Base-by-base conservation (phyloP, 306 rosid genomes). In the Gillenia trifoliata region DNA sequence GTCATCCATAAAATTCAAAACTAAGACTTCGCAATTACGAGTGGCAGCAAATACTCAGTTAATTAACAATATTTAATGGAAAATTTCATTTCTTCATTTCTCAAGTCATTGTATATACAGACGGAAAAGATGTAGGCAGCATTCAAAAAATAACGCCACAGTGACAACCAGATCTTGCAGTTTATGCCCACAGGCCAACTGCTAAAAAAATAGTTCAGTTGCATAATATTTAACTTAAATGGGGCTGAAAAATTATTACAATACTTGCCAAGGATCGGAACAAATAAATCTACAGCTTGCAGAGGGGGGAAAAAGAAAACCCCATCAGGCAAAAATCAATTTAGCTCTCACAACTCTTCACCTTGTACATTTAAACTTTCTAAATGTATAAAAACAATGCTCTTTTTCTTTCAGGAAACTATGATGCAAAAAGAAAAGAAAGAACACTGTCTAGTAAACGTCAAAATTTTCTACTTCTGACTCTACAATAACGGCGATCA, bases 391-490 rank as follows among this genome's bases (percentile, higher is more conserved):
- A 82, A 72, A 78, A 70, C 64, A 89, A 86, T 75, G 23, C 13
- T 83, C 71, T 66, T 67, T 87, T 68, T 80, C 78, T 79, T 76
- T 83, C 78, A 85, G 79, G 70, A 66, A 26, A 70, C 86, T 87
- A 52, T 79, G 84, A 76, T 69, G 82, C 67, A 81, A 76, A 78
- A 64, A 33, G 77, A 83, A 72, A 68, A 62, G 74, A 78, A 78
- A 84, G 45, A 55, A 31, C 74, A 79, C 72, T 70, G 80, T 85
- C 92, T 89, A 82, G 59, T 63, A 74, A 78, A 88, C 17, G 87
- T 83, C 87, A 88, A 90, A 93, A 91, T 57, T 88, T 85, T 85
- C 90, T 88, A 82, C 93, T 87, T 88, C 91, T 86, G 90, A 76
- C 87, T 81, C 83, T 75, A 88, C 80, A 81, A 75, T 77, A 74